phyloP scores from a whole-genome alignment of 441 rosid genomes.

The Pelargonium australe region DNA sequence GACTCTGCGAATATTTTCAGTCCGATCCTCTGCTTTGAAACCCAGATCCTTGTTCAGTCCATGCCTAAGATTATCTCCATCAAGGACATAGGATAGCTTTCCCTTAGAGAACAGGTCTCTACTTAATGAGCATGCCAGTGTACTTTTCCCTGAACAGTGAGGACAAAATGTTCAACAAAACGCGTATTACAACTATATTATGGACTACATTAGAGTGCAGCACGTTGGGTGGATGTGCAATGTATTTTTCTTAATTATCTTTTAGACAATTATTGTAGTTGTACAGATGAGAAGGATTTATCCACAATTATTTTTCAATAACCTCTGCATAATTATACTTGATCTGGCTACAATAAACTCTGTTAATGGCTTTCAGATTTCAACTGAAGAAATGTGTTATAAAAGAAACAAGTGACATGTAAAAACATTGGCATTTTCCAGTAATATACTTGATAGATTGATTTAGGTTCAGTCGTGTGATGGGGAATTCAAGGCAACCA shows the following conservation, averaged over 20 bases:
- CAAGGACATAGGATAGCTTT: slow-evolving; percentile 70
- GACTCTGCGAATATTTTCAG: slow-evolving; percentile 81
- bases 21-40: slow-evolving; percentile 78
- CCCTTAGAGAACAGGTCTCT: slow-evolving; percentile 60
- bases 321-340: too few relatives aligned
- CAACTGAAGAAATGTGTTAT: too few relatives aligned
- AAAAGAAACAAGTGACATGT: too few relatives aligned
- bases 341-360: too few relatives aligned
- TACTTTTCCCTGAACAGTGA: slow-evolving; percentile 65
- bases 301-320: too few relatives aligned
- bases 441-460: too few relatives aligned
- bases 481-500: too few relatives aligned
- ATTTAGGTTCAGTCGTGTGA: too few relatives aligned
- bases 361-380: too few relatives aligned
- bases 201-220: not conserved
- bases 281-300: not conserved
- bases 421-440: too few relatives aligned
- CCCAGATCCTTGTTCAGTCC: slow-evolving; percentile 79
- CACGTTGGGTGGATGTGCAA: not conserved
- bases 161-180: slow-evolving; percentile 5
- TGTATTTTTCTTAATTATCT: not conserved
- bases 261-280: not conserved
- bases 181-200: not conserved
- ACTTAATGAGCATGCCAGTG: slow-evolving; percentile 68
- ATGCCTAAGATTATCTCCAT: slow-evolving; percentile 83